These are phyloP conservation scores for Pseudotsuga menziesii DNA, from an alignment of 75 land plant species.

Conservation along the genomic window DNA sequence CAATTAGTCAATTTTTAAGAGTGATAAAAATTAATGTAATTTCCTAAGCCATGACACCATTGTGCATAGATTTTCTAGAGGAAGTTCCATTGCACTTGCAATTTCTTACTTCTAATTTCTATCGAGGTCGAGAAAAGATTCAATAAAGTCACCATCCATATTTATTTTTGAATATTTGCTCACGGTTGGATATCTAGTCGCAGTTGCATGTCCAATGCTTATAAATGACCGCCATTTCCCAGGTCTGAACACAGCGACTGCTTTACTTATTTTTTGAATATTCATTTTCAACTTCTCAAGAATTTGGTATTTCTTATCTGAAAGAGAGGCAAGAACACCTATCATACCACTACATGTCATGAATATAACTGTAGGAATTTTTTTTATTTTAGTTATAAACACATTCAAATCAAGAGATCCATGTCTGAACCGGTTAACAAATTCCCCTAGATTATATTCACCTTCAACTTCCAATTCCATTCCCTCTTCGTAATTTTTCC, in stretches of 20 bases:
- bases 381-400: too few relatives aligned
- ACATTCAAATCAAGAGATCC: too few relatives aligned
- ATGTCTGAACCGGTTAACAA: constrained; percentile 87
- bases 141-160: constrained; percentile 94
- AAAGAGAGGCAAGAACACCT: constrained; percentile 92
- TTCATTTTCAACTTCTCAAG: constrained; percentile 74
- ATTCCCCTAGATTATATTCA: constrained; percentile 90
- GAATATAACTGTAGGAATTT: constrained; percentile 86
- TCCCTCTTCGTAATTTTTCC: too few relatives aligned
- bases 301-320: constrained; percentile 76
- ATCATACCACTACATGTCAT: constrained; percentile 92
- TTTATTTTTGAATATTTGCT: too few relatives aligned
- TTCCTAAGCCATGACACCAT: too few relatives aligned
- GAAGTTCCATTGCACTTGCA: constrained; percentile 55
- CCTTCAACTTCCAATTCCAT: too few relatives aligned
- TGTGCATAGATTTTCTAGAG: constrained; percentile 92
- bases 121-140: constrained; percentile 83
- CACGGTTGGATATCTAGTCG: too few relatives aligned
- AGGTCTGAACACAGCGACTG: constrained; percentile 89
- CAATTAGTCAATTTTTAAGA: too few relatives aligned
- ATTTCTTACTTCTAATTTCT: constrained; percentile 75
- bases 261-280: constrained; percentile 83
- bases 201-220: too few relatives aligned
- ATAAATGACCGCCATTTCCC: constrained; percentile 98
- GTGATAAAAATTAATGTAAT: too few relatives aligned